Evolutionary conservation across 805 yeast genomes (phyloP).

Genomic region (Wickerhamiella brachini): DNA sequence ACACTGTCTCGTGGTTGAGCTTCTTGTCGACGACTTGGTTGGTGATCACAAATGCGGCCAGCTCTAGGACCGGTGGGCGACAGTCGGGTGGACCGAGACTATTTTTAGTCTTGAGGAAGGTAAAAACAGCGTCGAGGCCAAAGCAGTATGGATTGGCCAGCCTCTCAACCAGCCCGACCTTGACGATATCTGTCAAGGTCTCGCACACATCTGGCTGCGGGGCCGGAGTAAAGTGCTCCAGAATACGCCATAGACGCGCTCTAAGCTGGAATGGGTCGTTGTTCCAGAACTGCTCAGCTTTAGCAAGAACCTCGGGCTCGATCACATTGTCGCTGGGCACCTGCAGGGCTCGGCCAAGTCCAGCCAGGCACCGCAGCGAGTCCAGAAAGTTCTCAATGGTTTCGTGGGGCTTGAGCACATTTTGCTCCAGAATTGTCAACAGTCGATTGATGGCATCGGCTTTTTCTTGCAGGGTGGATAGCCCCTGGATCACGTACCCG

Average conservation of each 20-base stretch:
- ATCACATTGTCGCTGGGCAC: conserved; percentile 41
- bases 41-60: conserved; percentile 20
- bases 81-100: conserved; percentile 15
- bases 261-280: conserved; percentile 27
- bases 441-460: conserved; percentile 19
- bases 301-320: conserved; percentile 23
- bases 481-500: conserved; percentile 21
- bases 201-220: conserved; percentile 43
- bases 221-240: conserved; percentile 30
- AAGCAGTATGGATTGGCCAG: conserved; percentile 57
- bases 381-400: conserved; percentile 33
- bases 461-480: conserved; percentile 16
- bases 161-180: conserved; percentile 48
- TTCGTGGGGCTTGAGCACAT: conserved; percentile 9
- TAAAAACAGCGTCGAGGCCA: conserved; percentile 28
- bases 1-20: neutral
- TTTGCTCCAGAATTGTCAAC: conserved; percentile 8
- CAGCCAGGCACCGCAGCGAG: conserved; percentile 48
- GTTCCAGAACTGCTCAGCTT: conserved; percentile 24
- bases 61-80: conserved; percentile 17
- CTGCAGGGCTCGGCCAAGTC: conserved; percentile 56
- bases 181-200: conserved; percentile 47
- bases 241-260: conserved; percentile 27
- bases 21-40: conserved; percentile 7
- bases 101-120: conserved; percentile 28